Evolutionary conservation across 192 early-diverging fungal species (phyloP), one percentile per base, ranked within the genome.

Genomic region (Coemansia sp.): DNA sequence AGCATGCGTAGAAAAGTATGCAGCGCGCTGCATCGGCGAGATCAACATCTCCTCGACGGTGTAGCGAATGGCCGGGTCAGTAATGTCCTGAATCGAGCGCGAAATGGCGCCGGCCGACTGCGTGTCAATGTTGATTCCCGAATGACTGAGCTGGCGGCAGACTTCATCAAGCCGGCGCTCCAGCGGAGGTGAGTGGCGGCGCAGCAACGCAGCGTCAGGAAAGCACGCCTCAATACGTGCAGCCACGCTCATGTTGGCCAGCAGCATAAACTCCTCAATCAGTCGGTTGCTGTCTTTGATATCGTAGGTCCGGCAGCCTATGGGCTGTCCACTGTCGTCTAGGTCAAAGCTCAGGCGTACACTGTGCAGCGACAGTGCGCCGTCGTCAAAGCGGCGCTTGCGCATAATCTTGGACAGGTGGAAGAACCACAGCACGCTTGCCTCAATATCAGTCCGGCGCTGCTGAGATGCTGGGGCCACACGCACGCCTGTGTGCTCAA

Each of bases 221-320:
- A 92, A 96, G 17, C 85, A 82, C n/a, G 71, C 76, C 39, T 82
- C 81, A 56, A 99, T 92, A 68, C 91, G 90, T 38, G 90, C 72
- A 0, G 95, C 97, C 0, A 99, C 97, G 23, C 93, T 87, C 76
- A 94, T 96, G 72, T 99, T 99, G 58, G 97, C 97, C 47, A 80
- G 58, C 61, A 80, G 56, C 77, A 80, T 99, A 86, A 95, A 97
- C 81, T 98, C 97, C 75, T 98, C 97, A 51, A 98, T 95, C 70
- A 98, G 75, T 10, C 89, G 88, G 82, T 98, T 98, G 43, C 88
- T 90, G 47, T 96, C 97, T 39, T 77, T 76, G 49, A 82, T 74
- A 11, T 38, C 48, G 54, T 84, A 67, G 56, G 60, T 57, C 76
- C 73, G 53, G 75, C 89, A 91, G 78, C 76, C 93, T 5, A 94